phyloP scores from a whole-genome alignment of 306 rosid genomes.

The Prunus dulcis region DNA sequence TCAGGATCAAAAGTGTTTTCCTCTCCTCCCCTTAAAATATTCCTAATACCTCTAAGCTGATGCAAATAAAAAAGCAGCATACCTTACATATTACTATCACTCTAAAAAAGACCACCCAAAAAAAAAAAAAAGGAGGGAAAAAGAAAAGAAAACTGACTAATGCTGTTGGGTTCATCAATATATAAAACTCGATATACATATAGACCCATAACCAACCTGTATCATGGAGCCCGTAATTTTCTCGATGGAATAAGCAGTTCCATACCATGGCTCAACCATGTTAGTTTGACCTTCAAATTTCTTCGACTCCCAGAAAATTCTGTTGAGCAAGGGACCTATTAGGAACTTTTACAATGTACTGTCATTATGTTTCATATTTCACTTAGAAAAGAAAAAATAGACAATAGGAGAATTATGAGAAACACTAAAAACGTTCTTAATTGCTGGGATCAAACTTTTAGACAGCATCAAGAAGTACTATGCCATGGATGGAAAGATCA shows the following conservation, averaged over 20 bases:
- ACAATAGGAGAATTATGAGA: background rate
- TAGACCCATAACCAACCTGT: constrained; percentile 49
- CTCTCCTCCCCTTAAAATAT: background rate
- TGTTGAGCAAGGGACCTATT: constrained; percentile 29
- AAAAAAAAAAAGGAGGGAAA: background rate
- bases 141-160: background rate
- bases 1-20: background rate
- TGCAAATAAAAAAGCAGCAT: constrained; percentile 17
- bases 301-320: constrained; percentile 93
- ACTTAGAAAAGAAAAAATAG: background rate
- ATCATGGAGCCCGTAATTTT: constrained; percentile 49
- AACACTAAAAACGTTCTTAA: background rate
- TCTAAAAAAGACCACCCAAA: constrained; percentile 8
- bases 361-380: background rate
- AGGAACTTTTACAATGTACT: constrained; percentile 18
- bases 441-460: background rate
- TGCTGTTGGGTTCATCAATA: background rate
- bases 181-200: background rate
- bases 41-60: constrained; percentile 13
- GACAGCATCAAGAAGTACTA: background rate
- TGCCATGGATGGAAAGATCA: too few species aligned
- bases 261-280: constrained; percentile 91
- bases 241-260: constrained; percentile 74
- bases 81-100: constrained; percentile 6
- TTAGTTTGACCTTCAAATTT: constrained; percentile 70